Evolutionary conservation across 2,329 filamentous ascomycete species (phyloP), one percentile per base, ranked within the genome.

Genomic region (Aspergillus persii): DNA sequence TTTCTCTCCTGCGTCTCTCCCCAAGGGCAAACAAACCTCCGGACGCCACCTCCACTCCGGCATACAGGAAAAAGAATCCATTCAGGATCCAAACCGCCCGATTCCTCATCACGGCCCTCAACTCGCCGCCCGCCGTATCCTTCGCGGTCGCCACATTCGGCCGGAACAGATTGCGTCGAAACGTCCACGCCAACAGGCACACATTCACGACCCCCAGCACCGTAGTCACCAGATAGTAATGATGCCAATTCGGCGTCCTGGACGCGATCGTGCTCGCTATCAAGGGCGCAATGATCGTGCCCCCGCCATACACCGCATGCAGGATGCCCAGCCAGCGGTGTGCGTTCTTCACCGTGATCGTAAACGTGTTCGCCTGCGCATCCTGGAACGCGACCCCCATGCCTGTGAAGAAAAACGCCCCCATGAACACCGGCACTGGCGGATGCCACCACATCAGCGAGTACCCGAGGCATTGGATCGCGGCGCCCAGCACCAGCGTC

Each of bases 41-140:
- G 44, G 63, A 62, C 29, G 61, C 66, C 30, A 68, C 66, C 47
- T 68, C 66, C 15, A 64, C 64, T 9, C 66, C 66, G 12, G 62
- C 62, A 59, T 68, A 68, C 39, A 68, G 60, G 48, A 68, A 66
- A 57, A 67, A 68, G 36, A 68, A 68, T 12, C 63, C 63, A 33
- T 67, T 67, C 33, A 68, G 56, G 36, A 67, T 63, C 66, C 66
- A 68, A 12, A 68, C 63, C 7, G 61, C 50, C 44, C 56, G 60
- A 52, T 64, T 64, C 2, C 58, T 33, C 8, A 68, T 36, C 3
- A 64, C 66, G 5, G 62, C 65, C 18, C 57, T 61, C 44, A 68
- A 46, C 54, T 68, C 64, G 9, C 59, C 56, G 12, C 51, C 63
- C 3, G 66, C 65, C 2, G 62, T 62, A 3, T 63, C 62, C 44